phyloP scores from a whole-genome alignment of 805 yeast species.

The Wickerhamiella allomyrinae region DNA sequence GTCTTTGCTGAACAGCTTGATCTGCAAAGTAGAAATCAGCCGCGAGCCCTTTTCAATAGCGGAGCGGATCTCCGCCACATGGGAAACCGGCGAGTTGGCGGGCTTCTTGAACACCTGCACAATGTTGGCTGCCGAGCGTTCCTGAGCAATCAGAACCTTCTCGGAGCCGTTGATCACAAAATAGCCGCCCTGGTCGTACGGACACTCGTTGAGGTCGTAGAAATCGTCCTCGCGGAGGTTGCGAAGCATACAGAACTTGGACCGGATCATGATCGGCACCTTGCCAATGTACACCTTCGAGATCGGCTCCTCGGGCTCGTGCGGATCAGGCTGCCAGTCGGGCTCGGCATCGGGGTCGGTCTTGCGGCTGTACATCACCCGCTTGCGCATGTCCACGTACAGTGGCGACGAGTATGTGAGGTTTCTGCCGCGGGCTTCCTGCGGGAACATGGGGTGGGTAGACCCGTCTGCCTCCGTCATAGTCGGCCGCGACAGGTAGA shows the following conservation, averaged over 20 bases:
- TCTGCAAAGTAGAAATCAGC: slow-evolving; percentile 84
- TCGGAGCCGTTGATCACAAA: slow-evolving; percentile 97
- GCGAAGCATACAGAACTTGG: slow-evolving; percentile 86
- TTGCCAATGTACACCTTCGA: slow-evolving; percentile 86
- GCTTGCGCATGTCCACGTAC: slow-evolving; percentile 89
- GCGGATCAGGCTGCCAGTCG: slow-evolving; percentile 46
- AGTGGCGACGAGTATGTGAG: slow-evolving; percentile 92
- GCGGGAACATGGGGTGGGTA: slow-evolving; percentile 97
- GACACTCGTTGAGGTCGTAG: slow-evolving; percentile 94
- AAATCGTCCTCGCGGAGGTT: slow-evolving; percentile 85
- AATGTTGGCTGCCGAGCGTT: slow-evolving; percentile 94
- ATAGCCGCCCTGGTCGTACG: slow-evolving; percentile 99
- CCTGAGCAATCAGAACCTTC: slow-evolving; percentile 96
- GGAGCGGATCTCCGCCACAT: slow-evolving; percentile 90
- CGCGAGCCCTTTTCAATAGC: slow-evolving; percentile 97
- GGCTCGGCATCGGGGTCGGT: slow-evolving; percentile 28
- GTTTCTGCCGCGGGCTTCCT: slow-evolving; percentile 93
- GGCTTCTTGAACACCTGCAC: slow-evolving; percentile 97
- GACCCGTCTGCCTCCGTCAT: slow-evolving; percentile 99
- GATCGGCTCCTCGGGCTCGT: slow-evolving; percentile 52
- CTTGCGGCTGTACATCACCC: slow-evolving; percentile 38
- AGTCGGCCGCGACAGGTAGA: slow-evolving; percentile 89
- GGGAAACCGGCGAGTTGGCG: slow-evolving; percentile 92
- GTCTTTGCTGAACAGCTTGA: slow-evolving; percentile 73
- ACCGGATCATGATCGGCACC: slow-evolving; percentile 94